phyloP scores from a whole-genome alignment of 345 rosid species.

The Firmiana major region DNA sequence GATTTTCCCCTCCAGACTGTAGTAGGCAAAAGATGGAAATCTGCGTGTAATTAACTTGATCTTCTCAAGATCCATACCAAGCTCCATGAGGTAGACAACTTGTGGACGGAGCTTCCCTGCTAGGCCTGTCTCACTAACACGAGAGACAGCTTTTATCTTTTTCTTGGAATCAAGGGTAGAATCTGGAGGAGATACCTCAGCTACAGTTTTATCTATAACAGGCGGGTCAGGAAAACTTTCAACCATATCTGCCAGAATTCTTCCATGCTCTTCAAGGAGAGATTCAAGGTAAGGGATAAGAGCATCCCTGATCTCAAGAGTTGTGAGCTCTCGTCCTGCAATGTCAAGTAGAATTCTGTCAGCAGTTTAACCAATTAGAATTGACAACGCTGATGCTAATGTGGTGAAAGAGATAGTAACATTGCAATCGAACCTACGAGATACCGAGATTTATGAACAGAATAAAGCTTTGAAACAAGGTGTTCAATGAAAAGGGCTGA shows the following conservation, averaged over 20 bases:
- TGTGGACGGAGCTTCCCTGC: conserved; percentile 71
- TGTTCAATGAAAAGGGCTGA: conserved; percentile 72
- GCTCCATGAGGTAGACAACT: conserved; percentile 65
- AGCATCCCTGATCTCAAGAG: conserved; percentile 84
- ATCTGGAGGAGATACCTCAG: conserved; percentile 29
- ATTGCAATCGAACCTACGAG: conserved; percentile 80
- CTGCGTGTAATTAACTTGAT: conserved; percentile 66
- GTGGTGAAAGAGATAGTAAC: conserved; percentile 10
- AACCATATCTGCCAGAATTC: conserved; percentile 54
- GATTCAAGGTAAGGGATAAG: conserved; percentile 75
- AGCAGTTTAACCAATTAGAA: not conserved
- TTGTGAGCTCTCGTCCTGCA: conserved; percentile 87
- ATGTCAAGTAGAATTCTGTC: conserved; percentile 16
- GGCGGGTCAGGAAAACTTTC: conserved; percentile 67
- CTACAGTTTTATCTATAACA: conserved; percentile 31
- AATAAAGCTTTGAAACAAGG: conserved; percentile 78
- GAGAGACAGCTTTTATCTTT: conserved; percentile 60
- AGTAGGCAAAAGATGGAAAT: conserved; percentile 80
- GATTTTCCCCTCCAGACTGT: conserved; percentile 80
- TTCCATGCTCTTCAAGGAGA: conserved; percentile 61
- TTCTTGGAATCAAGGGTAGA: conserved; percentile 32
- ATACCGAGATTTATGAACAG: conserved; percentile 74
- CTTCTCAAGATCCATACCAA: conserved; percentile 77
- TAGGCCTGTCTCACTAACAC: conserved; percentile 53
- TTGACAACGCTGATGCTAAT: not conserved